A percentile compares a stretch with the other conserved stretches of the same genome.
phyloP scores from a whole-genome alignment of 2,329 filamentous ascomycete species.

The Anisogramma anomala region DNA sequence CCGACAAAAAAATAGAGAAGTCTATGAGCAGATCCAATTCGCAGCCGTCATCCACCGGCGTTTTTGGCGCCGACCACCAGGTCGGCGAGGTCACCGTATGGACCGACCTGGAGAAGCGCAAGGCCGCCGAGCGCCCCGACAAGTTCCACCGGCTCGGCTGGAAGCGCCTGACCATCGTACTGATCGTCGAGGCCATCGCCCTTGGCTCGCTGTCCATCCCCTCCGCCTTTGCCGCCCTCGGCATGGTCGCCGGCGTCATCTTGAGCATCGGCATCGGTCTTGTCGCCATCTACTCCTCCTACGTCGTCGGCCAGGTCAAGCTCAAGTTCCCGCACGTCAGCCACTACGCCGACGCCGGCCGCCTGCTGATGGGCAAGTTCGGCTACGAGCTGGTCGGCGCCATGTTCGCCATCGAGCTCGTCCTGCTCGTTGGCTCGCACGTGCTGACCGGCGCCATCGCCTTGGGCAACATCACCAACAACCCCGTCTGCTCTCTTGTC shows the following conservation, averaged over 20 bases:
- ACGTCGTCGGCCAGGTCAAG: conserved; percentile 34
- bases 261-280: conserved; percentile 25
- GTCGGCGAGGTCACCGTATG: conserved; percentile 13
- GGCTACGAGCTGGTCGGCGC: conserved; percentile 52
- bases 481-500: conserved; percentile 36
- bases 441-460: conserved; percentile 59
- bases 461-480: conserved; percentile 50
- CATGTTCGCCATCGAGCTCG: conserved; percentile 51
- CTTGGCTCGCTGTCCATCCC: conserved; percentile 42
- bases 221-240: conserved; percentile 39
- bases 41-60: conserved; percentile 8
- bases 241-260: conserved; percentile 36
- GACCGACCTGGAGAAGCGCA: conserved; percentile 35
- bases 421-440: conserved; percentile 63
- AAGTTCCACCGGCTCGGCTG: conserved; percentile 43
- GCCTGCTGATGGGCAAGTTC: conserved; percentile 46
- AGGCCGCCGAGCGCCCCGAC: conserved; percentile 32
- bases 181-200: conserved; percentile 46
- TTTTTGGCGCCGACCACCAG: conserved; percentile 10
- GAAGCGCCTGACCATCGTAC: conserved; percentile 43
- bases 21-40: conserved; percentile 8
- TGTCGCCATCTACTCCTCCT: conserved; percentile 30
- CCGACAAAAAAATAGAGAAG: conserved; percentile 12
- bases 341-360: conserved; percentile 57
- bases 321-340: conserved; percentile 43